Evolutionary conservation across 768 basidiomycete genomes (phyloP).

Genomic region (Mycena chlorophos): DNA sequence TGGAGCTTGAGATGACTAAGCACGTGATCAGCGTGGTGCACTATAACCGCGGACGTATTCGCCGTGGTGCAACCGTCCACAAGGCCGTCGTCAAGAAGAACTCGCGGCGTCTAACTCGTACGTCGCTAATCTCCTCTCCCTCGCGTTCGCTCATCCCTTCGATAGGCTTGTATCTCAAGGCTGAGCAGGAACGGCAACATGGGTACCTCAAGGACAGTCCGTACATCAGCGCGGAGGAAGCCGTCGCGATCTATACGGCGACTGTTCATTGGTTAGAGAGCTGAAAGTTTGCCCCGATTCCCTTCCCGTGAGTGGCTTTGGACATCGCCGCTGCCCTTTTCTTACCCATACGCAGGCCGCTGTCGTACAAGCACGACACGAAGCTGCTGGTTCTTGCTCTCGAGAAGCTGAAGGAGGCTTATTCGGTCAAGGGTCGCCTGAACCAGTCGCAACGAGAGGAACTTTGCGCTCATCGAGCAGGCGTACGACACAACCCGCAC

Average conservation of each 20-base stretch:
- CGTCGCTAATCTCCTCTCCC: no score
- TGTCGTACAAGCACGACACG: constrained; percentile 99
- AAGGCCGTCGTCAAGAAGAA: constrained; percentile 99
- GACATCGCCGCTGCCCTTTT: not conserved
- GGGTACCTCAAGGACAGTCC: constrained; percentile 99
- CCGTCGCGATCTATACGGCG: constrained; percentile 97
- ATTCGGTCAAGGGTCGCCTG: constrained; percentile 94
- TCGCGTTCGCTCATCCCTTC: no score
- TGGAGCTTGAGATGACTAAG: not conserved
- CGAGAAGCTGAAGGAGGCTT: constrained; percentile 98
- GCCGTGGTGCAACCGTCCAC: constrained; percentile 94
- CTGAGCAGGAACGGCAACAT: constrained; percentile 98
- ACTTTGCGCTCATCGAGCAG: constrained; percentile 95
- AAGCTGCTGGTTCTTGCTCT: constrained; percentile 94
- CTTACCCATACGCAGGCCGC: constrained; percentile 53
- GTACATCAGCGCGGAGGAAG: constrained; percentile 98
- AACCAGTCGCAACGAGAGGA: constrained; percentile 99
- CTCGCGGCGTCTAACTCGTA: constrained; percentile 94
- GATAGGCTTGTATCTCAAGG: constrained; percentile 87
- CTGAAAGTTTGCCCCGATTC: constrained; percentile 96
- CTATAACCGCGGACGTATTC: constrained; percentile 96
- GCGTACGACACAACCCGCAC: constrained; percentile 99
- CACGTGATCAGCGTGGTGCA: constrained; percentile 71
- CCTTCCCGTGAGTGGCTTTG: constrained; percentile 77
- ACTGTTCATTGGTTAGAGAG: constrained; percentile 99